A percentile compares a stretch with the other conserved stretches of the same genome.
Conservation (phyloP, 371 early-diverging fungal genomes). For the Nosema muscidifuracis region DNA sequence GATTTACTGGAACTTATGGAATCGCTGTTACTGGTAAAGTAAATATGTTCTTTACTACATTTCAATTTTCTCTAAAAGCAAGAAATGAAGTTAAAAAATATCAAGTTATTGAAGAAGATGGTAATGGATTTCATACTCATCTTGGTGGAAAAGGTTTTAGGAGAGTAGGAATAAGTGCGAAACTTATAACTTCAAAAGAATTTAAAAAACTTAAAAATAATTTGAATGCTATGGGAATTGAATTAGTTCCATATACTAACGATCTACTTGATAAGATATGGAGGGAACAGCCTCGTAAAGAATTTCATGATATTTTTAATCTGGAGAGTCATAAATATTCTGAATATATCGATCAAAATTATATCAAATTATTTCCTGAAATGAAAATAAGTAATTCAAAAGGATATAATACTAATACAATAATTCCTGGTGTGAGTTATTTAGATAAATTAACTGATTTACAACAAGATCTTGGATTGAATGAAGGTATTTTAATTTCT, state of each 20-base stretch:
- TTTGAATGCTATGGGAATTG: slow-evolving; percentile 21
- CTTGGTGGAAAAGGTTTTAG: slow-evolving; percentile 20
- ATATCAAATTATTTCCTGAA: neutral
- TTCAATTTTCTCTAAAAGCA: slow-evolving; percentile 92
- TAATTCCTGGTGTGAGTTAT: slow-evolving; percentile 73
- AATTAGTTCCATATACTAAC: slow-evolving; percentile 33
- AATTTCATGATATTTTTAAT: slow-evolving; percentile 10
- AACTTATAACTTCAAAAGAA: slow-evolving; percentile 63
- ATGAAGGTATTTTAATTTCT: slow-evolving; percentile 46
- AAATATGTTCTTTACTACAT: slow-evolving; percentile 85
- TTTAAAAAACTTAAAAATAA: slow-evolving; percentile 62
- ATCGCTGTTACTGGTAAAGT: slow-evolving; percentile 69
- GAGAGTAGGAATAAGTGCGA: slow-evolving; percentile 44
- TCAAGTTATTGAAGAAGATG: slow-evolving; percentile 65
- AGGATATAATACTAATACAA: slow-evolving; percentile 72
- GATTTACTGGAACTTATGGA: slow-evolving; percentile 92
- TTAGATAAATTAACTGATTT: slow-evolving; percentile 41
- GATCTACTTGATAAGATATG: slow-evolving; percentile 34
- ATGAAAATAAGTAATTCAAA: slow-evolving; percentile 59
- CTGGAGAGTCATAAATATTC: neutral
- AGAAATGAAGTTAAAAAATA: slow-evolving; percentile 70
- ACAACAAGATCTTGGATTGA: neutral
- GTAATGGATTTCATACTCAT: slow-evolving; percentile 66
- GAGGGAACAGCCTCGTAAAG: neutral
- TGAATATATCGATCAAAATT: slow-evolving; percentile 5